Evolutionary conservation across 169 alveolate species (phyloP).

Genomic region (Plasmodium yoelii): DNA sequence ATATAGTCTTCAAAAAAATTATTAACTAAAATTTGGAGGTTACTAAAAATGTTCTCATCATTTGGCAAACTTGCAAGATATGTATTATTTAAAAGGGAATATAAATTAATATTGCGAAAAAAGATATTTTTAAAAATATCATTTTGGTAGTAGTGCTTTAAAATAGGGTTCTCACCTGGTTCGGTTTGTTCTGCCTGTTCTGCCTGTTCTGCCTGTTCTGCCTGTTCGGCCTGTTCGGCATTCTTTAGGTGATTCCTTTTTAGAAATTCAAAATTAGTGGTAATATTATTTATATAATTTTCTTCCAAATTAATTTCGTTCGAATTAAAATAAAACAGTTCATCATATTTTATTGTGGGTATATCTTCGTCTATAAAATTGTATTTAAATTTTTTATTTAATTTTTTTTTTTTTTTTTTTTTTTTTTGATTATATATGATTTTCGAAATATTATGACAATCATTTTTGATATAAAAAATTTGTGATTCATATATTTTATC

Average conservation of each 20-base stretch:
- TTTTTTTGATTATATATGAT: neutral
- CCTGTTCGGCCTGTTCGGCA: too few species aligned
- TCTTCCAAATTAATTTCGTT: slow-evolving; percentile 33
- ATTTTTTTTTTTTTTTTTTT: slow-evolving; percentile 1
- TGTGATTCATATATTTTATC: slow-evolving; percentile 29
- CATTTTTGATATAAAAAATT: slow-evolving; percentile 28
- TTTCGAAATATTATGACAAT: neutral
- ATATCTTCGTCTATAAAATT: slow-evolving; percentile 48
- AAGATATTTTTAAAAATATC: slow-evolving; percentile 30
- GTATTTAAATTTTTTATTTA: neutral
- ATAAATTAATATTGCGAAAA: slow-evolving; percentile 46
- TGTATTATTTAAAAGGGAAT: slow-evolving; percentile 33
- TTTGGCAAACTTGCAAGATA: slow-evolving; percentile 19
- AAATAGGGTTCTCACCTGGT: neutral
- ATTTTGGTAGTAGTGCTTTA: slow-evolving; percentile 45
- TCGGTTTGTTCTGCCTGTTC: too few species aligned
- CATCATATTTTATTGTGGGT: slow-evolving; percentile 19
- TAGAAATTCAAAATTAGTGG: slow-evolving; percentile 16
- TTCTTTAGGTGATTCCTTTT: too few species aligned
- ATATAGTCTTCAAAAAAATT: slow-evolving; percentile 37
- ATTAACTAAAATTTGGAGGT: slow-evolving; percentile 5
- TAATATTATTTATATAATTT: slow-evolving; percentile 7
- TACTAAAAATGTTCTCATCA: slow-evolving; percentile 8
- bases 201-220: too few species aligned
- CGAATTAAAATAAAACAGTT: slow-evolving; percentile 32